A percentile compares a stretch with the other conserved stretches of the same genome.
These are phyloP conservation scores for Geotrichum carabidarum DNA, from an alignment of 1,139 yeast genomes.

Conservation along the genomic window DNA sequence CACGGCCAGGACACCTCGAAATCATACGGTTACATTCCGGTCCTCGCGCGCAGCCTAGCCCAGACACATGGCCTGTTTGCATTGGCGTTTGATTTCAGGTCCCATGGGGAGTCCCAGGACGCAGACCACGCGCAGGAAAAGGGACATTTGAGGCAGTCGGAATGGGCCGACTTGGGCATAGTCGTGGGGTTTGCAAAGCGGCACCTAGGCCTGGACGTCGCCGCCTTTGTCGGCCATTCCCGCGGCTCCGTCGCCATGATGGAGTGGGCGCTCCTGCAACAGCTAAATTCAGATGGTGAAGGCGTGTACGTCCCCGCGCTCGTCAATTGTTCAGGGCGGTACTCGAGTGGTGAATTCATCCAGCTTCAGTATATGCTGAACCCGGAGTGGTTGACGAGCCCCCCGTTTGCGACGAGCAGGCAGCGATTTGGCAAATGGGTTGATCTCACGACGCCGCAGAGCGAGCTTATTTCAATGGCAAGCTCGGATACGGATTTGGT, in stretches of 20 bases:
- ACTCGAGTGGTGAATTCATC: conserved; percentile 37
- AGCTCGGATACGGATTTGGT: conserved; percentile 46
- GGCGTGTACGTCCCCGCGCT: conserved; percentile 52
- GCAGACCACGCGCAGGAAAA: conserved; percentile 37
- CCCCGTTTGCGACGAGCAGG: conserved; percentile 33
- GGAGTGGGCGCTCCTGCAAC: conserved; percentile 56
- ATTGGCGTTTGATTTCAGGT: conserved; percentile 77
- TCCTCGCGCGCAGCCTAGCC: conserved; percentile 58
- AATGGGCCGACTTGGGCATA: conserved; percentile 58
- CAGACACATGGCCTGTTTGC: conserved; percentile 55
- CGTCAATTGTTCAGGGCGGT: conserved; percentile 71
- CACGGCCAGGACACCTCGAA: conserved; percentile 89
- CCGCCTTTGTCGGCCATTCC: conserved; percentile 63
- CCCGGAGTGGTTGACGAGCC: conserved; percentile 43
- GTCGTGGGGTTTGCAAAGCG: conserved; percentile 40
- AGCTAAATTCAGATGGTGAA: conserved; percentile 26
- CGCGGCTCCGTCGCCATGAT: conserved; percentile 78
- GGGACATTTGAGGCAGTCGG: conserved; percentile 52
- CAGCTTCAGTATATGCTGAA: conserved; percentile 26
- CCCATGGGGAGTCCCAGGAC: conserved; percentile 73
- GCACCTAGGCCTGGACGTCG: conserved; percentile 39
- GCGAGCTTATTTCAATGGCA: conserved; percentile 55
- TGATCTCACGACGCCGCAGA: conserved; percentile 42
- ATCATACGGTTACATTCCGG: conserved; percentile 67
- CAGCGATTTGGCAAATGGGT: conserved; percentile 50